These are phyloP conservation scores for Termitomyces sp. DNA, from an alignment of 768 basidiomycete genomes.

Conservation along the genomic window DNA sequence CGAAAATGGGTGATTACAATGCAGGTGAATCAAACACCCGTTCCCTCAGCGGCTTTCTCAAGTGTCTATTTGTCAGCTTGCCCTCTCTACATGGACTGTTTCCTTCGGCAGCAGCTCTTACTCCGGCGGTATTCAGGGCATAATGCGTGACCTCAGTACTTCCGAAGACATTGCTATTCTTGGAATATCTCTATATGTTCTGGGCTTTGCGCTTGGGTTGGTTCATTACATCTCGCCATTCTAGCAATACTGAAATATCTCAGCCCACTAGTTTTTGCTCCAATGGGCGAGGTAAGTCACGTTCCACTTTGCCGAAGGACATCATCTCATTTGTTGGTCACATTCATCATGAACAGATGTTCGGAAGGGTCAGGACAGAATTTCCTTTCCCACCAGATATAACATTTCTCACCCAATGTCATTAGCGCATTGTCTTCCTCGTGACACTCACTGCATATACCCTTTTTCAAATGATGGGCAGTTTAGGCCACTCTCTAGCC, in stretches of 20 bases:
- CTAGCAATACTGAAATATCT: neutral
- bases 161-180: constrained; percentile 49
- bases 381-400: neutral
- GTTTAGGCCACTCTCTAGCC: constrained; percentile 40
- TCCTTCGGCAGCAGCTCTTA: constrained; percentile 59
- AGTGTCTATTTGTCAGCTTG: constrained; percentile 28
- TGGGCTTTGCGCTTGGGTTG: constrained; percentile 58
- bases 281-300: constrained; percentile 48
- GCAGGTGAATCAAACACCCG: constrained; percentile 28
- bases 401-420: neutral
- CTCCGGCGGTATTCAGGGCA: constrained; percentile 41
- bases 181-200: constrained; percentile 57
- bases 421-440: constrained; percentile 49
- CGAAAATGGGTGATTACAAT: constrained; percentile 51
- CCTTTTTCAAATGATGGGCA: constrained; percentile 49
- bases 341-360: constrained; percentile 28
- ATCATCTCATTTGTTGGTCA: neutral
- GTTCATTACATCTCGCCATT: constrained; percentile 11
- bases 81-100: constrained; percentile 48
- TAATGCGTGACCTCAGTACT: constrained; percentile 40
- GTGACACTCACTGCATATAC: constrained; percentile 44
- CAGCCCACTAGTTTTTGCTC: constrained; percentile 51
- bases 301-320: constrained; percentile 1
- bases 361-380: constrained; percentile 43
- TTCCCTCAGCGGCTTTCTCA: neutral